Conservation (phyloP, 2,329 filamentous ascomycete genomes). For the Talaromyces sp. region DNA sequence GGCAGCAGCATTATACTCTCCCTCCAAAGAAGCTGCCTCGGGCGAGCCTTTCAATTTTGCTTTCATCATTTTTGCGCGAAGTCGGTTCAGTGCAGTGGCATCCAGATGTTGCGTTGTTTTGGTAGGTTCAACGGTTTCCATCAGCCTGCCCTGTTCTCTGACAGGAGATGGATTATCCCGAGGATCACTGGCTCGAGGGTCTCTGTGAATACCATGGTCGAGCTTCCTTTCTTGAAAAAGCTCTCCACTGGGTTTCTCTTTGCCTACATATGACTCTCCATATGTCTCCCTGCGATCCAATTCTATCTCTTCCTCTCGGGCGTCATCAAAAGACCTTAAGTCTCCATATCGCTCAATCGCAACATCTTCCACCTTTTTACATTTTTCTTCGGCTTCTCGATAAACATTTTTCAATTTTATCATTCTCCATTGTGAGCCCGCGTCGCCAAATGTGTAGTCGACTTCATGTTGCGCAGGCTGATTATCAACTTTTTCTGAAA, state of each 20-base stretch:
- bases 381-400: constrained; percentile 69
- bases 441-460: constrained; percentile 82
- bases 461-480: constrained; percentile 61
- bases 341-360: constrained; percentile 78
- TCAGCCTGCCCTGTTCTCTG: constrained; percentile 54
- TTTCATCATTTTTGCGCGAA: constrained; percentile 94
- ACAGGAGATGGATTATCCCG: constrained; percentile 36
- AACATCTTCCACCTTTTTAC: constrained; percentile 72
- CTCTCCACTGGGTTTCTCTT: constrained; percentile 83
- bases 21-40: constrained; percentile 72
- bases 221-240: constrained; percentile 73
- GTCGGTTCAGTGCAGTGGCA: constrained; percentile 76
- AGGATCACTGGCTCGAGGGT: constrained; percentile 28
- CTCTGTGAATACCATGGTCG: constrained; percentile 51
- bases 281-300: constrained; percentile 78
- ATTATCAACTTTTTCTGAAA: constrained; percentile 52
- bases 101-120: constrained; percentile 59
- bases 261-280: constrained; percentile 77
- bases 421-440: constrained; percentile 93
- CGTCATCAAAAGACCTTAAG: constrained; percentile 83
- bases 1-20: constrained; percentile 75
- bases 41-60: constrained; percentile 79
- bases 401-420: constrained; percentile 88
- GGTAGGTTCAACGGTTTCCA: constrained; percentile 54
- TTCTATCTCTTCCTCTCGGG: constrained; percentile 88